These are phyloP conservation scores for Ascochyta clinopodiicola DNA, from an alignment of 2,329 filamentous ascomycete species.

Conservation along the genomic window DNA sequence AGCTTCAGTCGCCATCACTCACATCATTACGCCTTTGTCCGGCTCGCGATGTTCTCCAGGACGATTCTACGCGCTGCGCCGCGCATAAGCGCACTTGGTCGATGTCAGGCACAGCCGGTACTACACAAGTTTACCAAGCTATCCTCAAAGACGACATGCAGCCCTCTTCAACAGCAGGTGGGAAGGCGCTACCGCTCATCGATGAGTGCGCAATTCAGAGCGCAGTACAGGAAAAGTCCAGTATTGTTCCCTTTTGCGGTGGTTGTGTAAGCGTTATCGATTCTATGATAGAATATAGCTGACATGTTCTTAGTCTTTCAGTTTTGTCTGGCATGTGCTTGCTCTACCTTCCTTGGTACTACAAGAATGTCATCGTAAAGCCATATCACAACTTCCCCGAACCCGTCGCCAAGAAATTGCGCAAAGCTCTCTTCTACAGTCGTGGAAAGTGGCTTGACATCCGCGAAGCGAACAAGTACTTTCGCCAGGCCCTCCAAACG, in stretches of 20 bases:
- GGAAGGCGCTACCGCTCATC: constrained; percentile 38
- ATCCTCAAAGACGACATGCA: constrained; percentile 33
- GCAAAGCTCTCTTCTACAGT: constrained; percentile 87
- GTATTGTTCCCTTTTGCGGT: constrained; percentile 48
- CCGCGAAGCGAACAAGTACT: constrained; percentile 80
- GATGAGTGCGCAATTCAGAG: constrained; percentile 34
- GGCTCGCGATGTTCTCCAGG: constrained; percentile 47
- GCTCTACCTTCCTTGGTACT: constrained; percentile 56
- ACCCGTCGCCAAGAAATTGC: constrained; percentile 76
- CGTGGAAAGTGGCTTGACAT: constrained; percentile 69
- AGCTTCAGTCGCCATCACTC: constrained; percentile 14
- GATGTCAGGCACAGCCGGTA: constrained; percentile 33
- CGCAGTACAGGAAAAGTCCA: constrained; percentile 49
- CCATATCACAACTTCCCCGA: constrained; percentile 68
- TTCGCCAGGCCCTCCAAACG: constrained; percentile 76
- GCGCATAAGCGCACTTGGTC: constrained; percentile 28
- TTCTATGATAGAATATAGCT: neutral
- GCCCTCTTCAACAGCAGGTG: constrained; percentile 33
- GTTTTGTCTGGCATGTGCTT: constrained; percentile 47
- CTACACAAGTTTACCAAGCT: constrained; percentile 28
- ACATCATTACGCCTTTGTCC: constrained; percentile 22
- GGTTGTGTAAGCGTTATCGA: constrained; percentile 25
- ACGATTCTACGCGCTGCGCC: constrained; percentile 37
- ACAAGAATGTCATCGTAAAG: constrained; percentile 54
- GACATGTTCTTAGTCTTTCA: constrained; percentile 41